Evolutionary conservation across 2,329 filamentous ascomycete genomes (phyloP), one percentile per base, ranked within the genome.

Genomic region (Colletotrichum sp.): DNA sequence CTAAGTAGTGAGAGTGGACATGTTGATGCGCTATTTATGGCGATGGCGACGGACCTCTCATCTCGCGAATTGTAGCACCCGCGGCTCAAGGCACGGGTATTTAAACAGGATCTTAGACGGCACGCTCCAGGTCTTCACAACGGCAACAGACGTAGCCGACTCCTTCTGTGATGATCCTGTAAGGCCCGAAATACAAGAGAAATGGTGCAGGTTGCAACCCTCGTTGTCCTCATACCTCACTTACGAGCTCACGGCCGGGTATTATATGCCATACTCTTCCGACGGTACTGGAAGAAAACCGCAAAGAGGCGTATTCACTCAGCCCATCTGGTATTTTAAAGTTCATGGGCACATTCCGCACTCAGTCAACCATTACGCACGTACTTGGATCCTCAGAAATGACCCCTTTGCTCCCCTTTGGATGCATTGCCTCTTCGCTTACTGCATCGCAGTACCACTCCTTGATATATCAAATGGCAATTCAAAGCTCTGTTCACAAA

Each of bases 341-440:
- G 9, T 12, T 49, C 9, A 0, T 49, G 3, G 2, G n/a, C 0
- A 13, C 44, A 0, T 21, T 49, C 2, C 18, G 2, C 44, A 49
- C 10, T 49, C 3, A 44, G 18, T 44, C 0, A 44, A n/a, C 1
- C 9, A n/a, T 44, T 44, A 0, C 18, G 4, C 3, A 44, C 9
- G 1, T 44, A n/a, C 39, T n/a, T 44, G 39, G 6, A 44, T 3
- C 1, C 18, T n/a, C 39, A 44, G 6, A n/a, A 44, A n/a, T n/a
- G 9, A 44, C 9, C 8, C 18, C 1, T 6, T 44, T 44, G 39
- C 39, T n/a, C 39, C 0, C 18, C 9, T 44, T 44, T 3, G 36
- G 8, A 44, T 44, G 5, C 16, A 18, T 9, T 44, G 18, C 39
- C 39, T 44, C 5, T 6, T 44, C 18, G 18, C 18, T 44, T 10